These are phyloP conservation scores for Cadophora gregata DNA, from an alignment of 2,329 filamentous ascomycete species.

Conservation along the genomic window DNA sequence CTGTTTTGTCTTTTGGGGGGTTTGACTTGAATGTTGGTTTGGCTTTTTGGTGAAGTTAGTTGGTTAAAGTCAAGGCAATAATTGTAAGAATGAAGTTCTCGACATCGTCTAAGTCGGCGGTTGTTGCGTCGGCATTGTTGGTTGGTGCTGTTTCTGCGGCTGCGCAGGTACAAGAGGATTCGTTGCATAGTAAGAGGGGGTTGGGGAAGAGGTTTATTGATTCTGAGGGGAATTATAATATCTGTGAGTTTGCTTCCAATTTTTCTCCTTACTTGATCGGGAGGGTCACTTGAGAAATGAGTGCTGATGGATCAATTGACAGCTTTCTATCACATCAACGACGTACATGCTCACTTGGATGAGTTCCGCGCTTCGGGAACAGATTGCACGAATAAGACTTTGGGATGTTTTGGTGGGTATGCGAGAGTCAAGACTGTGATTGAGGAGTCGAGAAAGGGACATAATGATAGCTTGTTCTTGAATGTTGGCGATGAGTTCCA, in stretches of 20 bases:
- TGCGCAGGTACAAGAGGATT: conserved; percentile 48
- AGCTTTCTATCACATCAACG: conserved; percentile 73
- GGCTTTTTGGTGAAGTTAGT: too few relatives aligned
- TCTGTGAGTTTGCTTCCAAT: conserved; percentile 44
- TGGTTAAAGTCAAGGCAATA: too few relatives aligned
- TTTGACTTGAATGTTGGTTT: too few relatives aligned
- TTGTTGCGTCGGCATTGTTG: conserved; percentile 14
- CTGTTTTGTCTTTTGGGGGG: too few relatives aligned
- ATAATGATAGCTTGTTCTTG: conserved; percentile 67
- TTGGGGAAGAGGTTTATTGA: conserved; percentile 57
- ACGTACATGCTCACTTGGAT: conserved; percentile 71
- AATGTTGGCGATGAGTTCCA: conserved; percentile 72
- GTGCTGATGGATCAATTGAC: conserved; percentile 1
- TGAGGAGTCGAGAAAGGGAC: conserved; percentile 59
- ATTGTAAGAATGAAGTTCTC: conserved; percentile 10
- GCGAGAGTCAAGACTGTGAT: conserved; percentile 67
- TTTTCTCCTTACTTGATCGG: background rate
- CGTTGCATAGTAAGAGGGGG: conserved; percentile 54
- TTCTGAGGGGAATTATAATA: conserved; percentile 57
- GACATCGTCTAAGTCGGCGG: background rate
- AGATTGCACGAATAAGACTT: conserved; percentile 61
- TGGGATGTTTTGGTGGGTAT: conserved; percentile 69
- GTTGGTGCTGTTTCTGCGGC: background rate
- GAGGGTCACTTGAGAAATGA: background rate
- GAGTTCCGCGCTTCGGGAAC: conserved; percentile 65